Base-by-base conservation (phyloP, 305 asterid species). In the Euphrasia arctica region DNA sequence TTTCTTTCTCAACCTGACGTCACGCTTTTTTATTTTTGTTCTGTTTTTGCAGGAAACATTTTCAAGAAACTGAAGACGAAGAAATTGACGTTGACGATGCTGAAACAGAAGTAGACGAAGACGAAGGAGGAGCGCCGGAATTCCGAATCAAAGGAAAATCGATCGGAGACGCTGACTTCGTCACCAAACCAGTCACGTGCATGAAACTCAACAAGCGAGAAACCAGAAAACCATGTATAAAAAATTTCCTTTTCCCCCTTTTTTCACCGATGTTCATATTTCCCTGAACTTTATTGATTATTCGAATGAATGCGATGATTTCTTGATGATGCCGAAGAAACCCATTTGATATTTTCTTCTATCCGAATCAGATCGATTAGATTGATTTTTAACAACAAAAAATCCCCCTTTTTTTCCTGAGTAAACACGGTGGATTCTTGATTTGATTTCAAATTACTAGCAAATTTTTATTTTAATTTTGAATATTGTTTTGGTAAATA, bases 181-280 rank as follows among this genome's bases (percentile, higher is more conserved):
- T 73, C 6, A 43, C 78, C 27, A 55, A 66, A 34, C 83, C 75
- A 58, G 15, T 76, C 71, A 70, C 74, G 29, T 77, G 81, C 78
- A 71, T 82, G 70, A 58, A 79, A 27, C 72, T 75, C 72, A 72
- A 58, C 34, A 66, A 31, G 64, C 70, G 75, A 7, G 70, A 70
- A 27, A 48, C 79, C 80, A 77, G 36, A 63, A 83, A 68, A 59
- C 54, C 74, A 62, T 28, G 82, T 86, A 81, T 3, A 69, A 45
- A 15, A 64, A 13, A 29, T 7, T 9, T 22, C 43, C 27, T 66
- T 18, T 18, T 18, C 22, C 22, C 61, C 59, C 36, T 76, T 28
- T 28, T n/a, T 31, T 29, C 22, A 18, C 22, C 22, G 22, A 18
- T 18, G 22, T 18, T 18, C 22, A 18, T 18, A 18, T 18, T 13